Percentiles rank a stretch among this genome's conserved stretches.
Conservation (phyloP, 2,329 filamentous ascomycete genomes). For the Apiospora phragmitis region DNA sequence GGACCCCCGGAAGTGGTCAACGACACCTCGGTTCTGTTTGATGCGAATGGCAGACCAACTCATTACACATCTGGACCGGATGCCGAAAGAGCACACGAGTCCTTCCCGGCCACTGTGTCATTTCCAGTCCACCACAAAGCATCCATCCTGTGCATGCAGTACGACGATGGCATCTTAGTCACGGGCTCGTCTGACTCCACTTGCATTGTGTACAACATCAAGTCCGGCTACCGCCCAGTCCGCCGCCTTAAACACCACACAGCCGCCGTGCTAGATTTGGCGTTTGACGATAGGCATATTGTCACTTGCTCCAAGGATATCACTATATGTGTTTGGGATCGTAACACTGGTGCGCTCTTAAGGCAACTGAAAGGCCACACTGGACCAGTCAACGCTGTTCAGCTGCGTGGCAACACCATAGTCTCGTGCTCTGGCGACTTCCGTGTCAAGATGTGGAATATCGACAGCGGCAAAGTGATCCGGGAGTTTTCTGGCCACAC, state of each 20-base stretch:
- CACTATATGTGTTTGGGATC: constrained; percentile 93
- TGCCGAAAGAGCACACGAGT: constrained; percentile 45
- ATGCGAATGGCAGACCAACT: constrained; percentile 49
- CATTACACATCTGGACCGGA: constrained; percentile 59
- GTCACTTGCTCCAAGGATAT: constrained; percentile 97
- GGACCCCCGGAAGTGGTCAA: constrained; percentile 70
- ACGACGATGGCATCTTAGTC: constrained; percentile 88
- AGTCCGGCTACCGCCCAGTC: constrained; percentile 75
- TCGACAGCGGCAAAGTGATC: constrained; percentile 83
- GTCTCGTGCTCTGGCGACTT: constrained; percentile 95
- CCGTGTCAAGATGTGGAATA: constrained; percentile 92
- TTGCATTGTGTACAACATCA: constrained; percentile 88
- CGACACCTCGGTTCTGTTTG: constrained; percentile 50
- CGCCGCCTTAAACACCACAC: constrained; percentile 76
- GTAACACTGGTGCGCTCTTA: constrained; percentile 71
- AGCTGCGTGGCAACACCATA: constrained; percentile 88
- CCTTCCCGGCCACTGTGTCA: constrained; percentile 54
- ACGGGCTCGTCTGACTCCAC: constrained; percentile 92
- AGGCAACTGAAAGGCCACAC: constrained; percentile 82
- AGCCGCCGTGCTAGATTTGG: constrained; percentile 89
- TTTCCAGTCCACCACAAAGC: constrained; percentile 77
- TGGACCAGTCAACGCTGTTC: constrained; percentile 94
- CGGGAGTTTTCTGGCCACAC: constrained; percentile 90
- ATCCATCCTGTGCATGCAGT: constrained; percentile 93
- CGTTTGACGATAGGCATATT: constrained; percentile 89